These are phyloP conservation scores for Zalaria obscura DNA, from an alignment of 2,329 filamentous ascomycete species.

Conservation along the genomic window DNA sequence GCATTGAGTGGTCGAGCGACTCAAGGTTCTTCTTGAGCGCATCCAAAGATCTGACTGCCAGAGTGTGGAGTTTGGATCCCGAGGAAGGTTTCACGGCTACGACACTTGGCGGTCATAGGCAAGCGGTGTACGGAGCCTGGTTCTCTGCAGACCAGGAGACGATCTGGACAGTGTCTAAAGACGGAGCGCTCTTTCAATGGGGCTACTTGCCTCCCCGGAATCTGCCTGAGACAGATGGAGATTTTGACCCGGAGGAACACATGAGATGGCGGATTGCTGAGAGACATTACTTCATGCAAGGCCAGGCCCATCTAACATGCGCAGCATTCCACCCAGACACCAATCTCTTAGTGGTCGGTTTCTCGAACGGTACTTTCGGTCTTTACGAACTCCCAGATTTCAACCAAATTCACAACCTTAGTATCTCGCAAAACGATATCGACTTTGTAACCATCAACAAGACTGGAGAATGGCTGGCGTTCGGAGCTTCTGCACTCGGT, in stretches of 20 bases:
- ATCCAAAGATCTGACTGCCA: constrained; percentile 80
- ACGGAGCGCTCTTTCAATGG: constrained; percentile 94
- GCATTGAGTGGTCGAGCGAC: constrained; percentile 91
- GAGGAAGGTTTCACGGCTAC: constrained; percentile 85
- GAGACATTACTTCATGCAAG: constrained; percentile 87
- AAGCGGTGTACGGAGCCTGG: constrained; percentile 86
- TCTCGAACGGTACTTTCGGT: constrained; percentile 86
- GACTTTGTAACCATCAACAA: constrained; percentile 91
- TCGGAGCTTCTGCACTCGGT: constrained; percentile 86
- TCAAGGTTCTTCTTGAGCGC: constrained; percentile 89
- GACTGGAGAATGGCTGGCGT: constrained; percentile 91
- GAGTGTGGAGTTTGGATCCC: constrained; percentile 85
- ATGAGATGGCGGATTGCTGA: constrained; percentile 85
- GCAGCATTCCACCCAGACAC: constrained; percentile 78
- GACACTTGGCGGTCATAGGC: constrained; percentile 78
- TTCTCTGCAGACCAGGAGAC: constrained; percentile 90
- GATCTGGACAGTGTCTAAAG: constrained; percentile 92
- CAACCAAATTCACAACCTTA: constrained; percentile 82
- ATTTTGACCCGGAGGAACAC: constrained; percentile 46
- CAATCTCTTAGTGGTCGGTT: constrained; percentile 89
- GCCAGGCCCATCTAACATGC: constrained; percentile 72
- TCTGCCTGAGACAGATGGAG: constrained; percentile 33
- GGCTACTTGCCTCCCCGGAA: constrained; percentile 55
- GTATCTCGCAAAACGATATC: constrained; percentile 93
- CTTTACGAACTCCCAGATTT: constrained; percentile 95